These are phyloP conservation scores for Przewalskia tangutica DNA, from an alignment of 257 asterid genomes.

Conservation along the genomic window DNA sequence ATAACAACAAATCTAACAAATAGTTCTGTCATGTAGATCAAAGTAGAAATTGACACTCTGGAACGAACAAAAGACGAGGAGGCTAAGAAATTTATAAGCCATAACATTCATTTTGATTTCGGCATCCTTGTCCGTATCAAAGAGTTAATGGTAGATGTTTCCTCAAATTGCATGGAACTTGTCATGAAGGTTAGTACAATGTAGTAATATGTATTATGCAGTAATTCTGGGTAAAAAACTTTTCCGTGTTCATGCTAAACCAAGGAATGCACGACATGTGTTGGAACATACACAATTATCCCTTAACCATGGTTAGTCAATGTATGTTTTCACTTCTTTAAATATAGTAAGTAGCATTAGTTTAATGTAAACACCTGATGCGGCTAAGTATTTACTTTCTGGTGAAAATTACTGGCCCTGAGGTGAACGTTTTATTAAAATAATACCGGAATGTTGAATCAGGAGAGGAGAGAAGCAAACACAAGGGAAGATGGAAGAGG, in stretches of 20 bases:
- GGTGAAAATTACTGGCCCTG: neutral
- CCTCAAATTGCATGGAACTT: slow-evolving; percentile 78
- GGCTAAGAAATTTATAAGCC: slow-evolving; percentile 51
- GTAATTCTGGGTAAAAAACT: neutral
- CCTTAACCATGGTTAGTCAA: no score
- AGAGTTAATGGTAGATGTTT: slow-evolving; percentile 71
- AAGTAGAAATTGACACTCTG: slow-evolving; percentile 56
- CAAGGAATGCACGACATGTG: no score
- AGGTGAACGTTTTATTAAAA: neutral
- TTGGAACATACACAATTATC: no score
- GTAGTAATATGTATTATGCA: neutral
- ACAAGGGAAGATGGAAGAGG: slow-evolving; percentile 17
- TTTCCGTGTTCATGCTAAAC: no score
- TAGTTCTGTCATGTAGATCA: slow-evolving; percentile 32
- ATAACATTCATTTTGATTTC: slow-evolving; percentile 70
- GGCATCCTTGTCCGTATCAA: slow-evolving; percentile 60
- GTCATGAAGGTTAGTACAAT: slow-evolving; percentile 52
- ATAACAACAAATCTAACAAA: neutral
- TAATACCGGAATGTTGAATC: slow-evolving; percentile 3
- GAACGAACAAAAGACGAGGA: slow-evolving; percentile 88
- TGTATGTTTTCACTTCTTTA: no score
- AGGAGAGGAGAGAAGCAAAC: slow-evolving; percentile 50
- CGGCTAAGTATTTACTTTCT: neutral
- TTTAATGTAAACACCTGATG: no score
- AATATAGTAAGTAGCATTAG: no score